A percentile compares a stretch with the other conserved stretches of the same genome.
Evolutionary conservation across 2,329 filamentous ascomycete genomes (phyloP).

Genomic region (Aspergillus sp.): DNA sequence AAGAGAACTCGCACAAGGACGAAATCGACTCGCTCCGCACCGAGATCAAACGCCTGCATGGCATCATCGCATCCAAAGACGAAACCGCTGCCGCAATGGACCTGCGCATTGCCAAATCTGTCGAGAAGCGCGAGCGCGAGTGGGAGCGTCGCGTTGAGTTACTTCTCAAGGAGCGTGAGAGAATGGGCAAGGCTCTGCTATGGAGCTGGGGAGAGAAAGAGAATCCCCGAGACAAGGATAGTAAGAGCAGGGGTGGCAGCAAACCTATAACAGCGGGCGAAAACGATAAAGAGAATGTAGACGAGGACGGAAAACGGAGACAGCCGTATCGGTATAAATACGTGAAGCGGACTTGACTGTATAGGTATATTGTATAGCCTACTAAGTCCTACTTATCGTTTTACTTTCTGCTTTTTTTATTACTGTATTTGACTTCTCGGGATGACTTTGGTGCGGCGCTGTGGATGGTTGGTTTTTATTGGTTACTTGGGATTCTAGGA

Average conservation of each 20-base stretch:
- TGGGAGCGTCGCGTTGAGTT: conserved; percentile 44
- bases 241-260: conserved; percentile 14
- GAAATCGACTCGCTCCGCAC: conserved; percentile 29
- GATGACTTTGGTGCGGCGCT: neutral
- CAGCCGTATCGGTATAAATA: conserved; percentile 43
- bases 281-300: conserved; percentile 23
- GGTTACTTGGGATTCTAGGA: neutral
- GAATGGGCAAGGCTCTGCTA: conserved; percentile 41
- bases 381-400: neutral
- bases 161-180: conserved; percentile 53
- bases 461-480: neutral
- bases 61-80: conserved; percentile 40
- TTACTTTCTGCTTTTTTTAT: neutral
- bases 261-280: neutral
- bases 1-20: neutral
- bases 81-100: conserved; percentile 41
- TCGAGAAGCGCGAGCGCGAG: conserved; percentile 44
- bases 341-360: conserved; percentile 14
- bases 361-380: neutral
- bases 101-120: conserved; percentile 38
- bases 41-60: conserved; percentile 35
- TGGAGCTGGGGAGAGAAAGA: conserved; percentile 44
- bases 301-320: conserved; percentile 24
- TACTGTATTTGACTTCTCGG: neutral
- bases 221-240: conserved; percentile 26